Percentiles rank a stretch among this genome's conserved stretches.
phyloP scores from a whole-genome alignment of 2,329 filamentous ascomycete species.

The Sporothrix protearum region DNA sequence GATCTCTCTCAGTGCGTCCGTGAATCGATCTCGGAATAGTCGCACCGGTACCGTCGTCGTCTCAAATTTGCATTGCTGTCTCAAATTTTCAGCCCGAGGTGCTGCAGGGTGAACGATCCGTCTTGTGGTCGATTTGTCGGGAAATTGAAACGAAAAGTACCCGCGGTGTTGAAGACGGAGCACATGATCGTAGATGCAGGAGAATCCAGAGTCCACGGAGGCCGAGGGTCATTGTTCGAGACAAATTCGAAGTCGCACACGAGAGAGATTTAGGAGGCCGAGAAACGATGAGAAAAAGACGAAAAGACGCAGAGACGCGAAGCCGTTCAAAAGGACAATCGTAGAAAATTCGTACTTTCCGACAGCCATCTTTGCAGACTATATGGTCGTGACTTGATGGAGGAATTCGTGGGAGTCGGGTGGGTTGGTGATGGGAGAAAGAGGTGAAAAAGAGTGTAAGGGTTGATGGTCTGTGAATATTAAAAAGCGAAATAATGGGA shows the following conservation, averaged over 20 bases:
- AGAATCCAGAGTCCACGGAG: background rate
- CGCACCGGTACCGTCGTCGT: background rate
- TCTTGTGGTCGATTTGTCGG: background rate
- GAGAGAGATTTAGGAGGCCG: background rate
- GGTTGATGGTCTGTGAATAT: constrained; percentile 21
- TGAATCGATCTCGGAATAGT: background rate
- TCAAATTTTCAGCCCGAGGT: background rate
- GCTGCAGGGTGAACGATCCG: background rate
- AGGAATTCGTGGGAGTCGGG: constrained; percentile 33
- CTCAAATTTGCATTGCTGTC: background rate
- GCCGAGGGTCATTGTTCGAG: background rate
- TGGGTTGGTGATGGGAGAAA: constrained; percentile 36
- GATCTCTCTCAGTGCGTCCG: background rate
- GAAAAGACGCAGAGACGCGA: constrained; percentile 2
- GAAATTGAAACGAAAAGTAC: background rate
- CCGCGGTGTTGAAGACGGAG: background rate
- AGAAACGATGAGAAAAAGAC: background rate
- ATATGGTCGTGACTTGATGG: constrained; percentile 42
- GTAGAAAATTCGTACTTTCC: constrained; percentile 45
- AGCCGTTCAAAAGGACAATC: background rate
- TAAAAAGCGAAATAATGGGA: constrained; percentile 11
- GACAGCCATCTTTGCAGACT: constrained; percentile 58
- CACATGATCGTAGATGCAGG: background rate
- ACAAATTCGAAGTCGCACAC: background rate
- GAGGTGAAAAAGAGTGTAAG: constrained; percentile 26